Conservation (phyloP, 192 early-diverging fungal genomes). For the Pilobolus umbonatus region DNA sequence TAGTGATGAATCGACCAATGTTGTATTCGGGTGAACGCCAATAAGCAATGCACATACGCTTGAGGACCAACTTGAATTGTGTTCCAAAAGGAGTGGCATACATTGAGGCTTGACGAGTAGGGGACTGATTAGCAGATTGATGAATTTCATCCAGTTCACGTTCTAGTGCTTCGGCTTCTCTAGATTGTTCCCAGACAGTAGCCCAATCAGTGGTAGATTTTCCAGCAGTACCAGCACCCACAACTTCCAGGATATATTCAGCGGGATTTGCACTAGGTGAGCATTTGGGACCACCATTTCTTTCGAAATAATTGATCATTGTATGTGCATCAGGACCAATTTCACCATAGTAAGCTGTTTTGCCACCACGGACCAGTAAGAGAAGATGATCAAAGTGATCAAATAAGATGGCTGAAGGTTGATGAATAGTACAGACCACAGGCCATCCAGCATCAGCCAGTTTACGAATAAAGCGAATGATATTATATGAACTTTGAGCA, state of each 20-base stretch:
- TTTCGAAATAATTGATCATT: conserved; percentile 71
- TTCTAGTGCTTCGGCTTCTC: conserved; percentile 37
- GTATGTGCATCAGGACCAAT: conserved; percentile 59
- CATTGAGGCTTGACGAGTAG: conserved; percentile 30
- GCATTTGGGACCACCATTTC: conserved; percentile 63
- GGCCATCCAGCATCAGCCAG: conserved; percentile 63
- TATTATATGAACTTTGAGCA: conserved; percentile 72
- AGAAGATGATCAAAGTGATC: conserved; percentile 81
- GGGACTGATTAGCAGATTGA: conserved; percentile 20
- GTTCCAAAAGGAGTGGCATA: conserved; percentile 40
- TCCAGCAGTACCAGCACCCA: conserved; percentile 63
- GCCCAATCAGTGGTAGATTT: conserved; percentile 59
- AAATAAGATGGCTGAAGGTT: conserved; percentile 78
- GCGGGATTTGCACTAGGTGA: conserved; percentile 69
- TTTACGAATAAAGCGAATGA: conserved; percentile 67
- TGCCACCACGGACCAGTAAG: conserved; percentile 74
- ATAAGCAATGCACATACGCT: conserved; percentile 60
- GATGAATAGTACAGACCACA: conserved; percentile 82
- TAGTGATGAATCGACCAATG: conserved; percentile 59
- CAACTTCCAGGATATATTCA: conserved; percentile 81
- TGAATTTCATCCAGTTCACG: conserved; percentile 52
- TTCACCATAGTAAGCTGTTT: conserved; percentile 78
- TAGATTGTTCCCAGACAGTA: conserved; percentile 63
- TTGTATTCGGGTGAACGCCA: conserved; percentile 76
- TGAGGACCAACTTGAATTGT: conserved; percentile 57